These are phyloP conservation scores for Sporothrix globosa DNA, from an alignment of 2,329 filamentous ascomycete genomes.

Conservation along the genomic window DNA sequence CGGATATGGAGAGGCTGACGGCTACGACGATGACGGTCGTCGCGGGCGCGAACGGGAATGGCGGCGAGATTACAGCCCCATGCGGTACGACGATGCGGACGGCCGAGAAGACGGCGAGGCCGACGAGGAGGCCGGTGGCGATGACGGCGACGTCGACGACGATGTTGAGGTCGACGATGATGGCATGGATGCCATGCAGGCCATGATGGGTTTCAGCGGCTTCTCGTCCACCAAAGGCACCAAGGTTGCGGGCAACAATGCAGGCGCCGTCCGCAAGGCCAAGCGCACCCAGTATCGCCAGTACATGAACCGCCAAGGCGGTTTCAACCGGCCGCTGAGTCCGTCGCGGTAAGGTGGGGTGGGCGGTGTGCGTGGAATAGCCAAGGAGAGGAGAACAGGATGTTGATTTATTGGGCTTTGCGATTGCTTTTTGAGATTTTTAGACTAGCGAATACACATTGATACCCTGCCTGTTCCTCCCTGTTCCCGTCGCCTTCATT, in stretches of 20 bases:
- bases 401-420: neutral
- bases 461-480: neutral
- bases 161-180: constrained; percentile 64
- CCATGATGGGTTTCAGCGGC: constrained; percentile 85
- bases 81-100: constrained; percentile 50
- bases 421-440: neutral
- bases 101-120: neutral
- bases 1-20: constrained; percentile 56
- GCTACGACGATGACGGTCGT: constrained; percentile 58
- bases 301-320: constrained; percentile 88
- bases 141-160: constrained; percentile 52
- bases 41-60: neutral
- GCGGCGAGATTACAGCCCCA: neutral
- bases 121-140: neutral
- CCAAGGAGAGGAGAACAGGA: neutral
- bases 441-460: constrained; percentile 17
- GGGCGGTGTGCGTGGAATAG: neutral
- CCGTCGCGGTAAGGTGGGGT: constrained; percentile 48
- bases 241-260: constrained; percentile 85
- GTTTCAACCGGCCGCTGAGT: constrained; percentile 79
- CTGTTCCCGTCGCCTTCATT: neutral
- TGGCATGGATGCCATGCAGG: constrained; percentile 72
- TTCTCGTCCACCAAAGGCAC: constrained; percentile 88
- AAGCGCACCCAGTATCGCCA: constrained; percentile 95
- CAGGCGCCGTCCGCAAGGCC: constrained; percentile 81